phyloP scores from a whole-genome alignment of 495 filamentous ascomycete genomes.

The Lineolata rhizophorae region DNA sequence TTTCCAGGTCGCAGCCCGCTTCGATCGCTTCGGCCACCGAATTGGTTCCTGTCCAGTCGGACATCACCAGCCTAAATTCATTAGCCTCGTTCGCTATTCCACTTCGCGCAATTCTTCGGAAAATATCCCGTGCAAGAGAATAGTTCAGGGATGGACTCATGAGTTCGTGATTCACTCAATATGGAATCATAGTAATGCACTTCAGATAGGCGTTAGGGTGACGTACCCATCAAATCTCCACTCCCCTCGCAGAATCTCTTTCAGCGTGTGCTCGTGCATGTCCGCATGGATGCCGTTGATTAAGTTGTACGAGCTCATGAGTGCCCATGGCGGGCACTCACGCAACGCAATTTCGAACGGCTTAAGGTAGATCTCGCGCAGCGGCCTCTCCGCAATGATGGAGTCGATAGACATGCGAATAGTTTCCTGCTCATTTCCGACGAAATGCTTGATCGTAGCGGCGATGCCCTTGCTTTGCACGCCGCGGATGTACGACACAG shows the following conservation, averaged over 20 bases:
- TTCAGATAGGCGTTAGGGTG: too few species aligned
- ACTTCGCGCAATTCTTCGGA: neutral
- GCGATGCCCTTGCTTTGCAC: conserved; percentile 12
- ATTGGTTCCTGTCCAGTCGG: conserved; percentile 15
- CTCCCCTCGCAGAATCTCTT: conserved; percentile 42
- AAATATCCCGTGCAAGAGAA: conserved; percentile 8
- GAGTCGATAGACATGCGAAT: conserved; percentile 8
- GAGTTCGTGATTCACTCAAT: too few species aligned
- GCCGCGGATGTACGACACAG: conserved; percentile 12
- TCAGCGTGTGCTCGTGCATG: conserved; percentile 39
- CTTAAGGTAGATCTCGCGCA: conserved; percentile 58
- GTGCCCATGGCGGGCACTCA: conserved; percentile 37
- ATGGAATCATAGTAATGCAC: too few species aligned
- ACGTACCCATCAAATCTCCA: conserved; percentile 44
- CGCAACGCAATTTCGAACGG: conserved; percentile 52
- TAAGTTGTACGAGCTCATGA: conserved; percentile 62
- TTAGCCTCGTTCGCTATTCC: neutral
- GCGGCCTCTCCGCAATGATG: conserved; percentile 27
- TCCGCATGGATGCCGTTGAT: conserved; percentile 50
- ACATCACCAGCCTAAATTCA: conserved; percentile 15
- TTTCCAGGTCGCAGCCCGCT: conserved; percentile 12
- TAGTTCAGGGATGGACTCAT: neutral
- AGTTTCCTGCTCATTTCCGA: conserved; percentile 15
- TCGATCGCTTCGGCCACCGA: conserved; percentile 8
- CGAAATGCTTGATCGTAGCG: conserved; percentile 16